A percentile compares a stretch with the other conserved stretches of the same genome.
Evolutionary conservation across 495 filamentous ascomycete species (phyloP).

Genomic region (Hyaloscypha bicolor): DNA sequence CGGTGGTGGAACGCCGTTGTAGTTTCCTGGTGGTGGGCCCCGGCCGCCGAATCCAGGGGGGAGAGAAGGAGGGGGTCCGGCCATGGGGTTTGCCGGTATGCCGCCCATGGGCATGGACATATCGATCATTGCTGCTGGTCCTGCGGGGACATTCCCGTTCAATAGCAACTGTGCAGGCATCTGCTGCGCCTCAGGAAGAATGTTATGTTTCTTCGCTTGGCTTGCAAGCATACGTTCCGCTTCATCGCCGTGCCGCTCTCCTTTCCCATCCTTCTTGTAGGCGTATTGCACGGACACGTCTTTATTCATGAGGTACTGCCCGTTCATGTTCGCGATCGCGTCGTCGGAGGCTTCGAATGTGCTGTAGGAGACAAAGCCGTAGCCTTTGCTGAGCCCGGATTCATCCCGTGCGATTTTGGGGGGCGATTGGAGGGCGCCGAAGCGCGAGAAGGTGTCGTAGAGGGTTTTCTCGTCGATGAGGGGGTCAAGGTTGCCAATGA

Average conservation of each 20-base stretch:
- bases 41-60: constrained; percentile 48
- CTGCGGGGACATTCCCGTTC: constrained; percentile 26
- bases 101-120: constrained; percentile 31
- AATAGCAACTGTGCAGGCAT: constrained; percentile 48
- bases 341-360: constrained; percentile 95
- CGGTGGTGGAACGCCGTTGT: constrained; percentile 31
- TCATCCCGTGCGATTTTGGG: constrained; percentile 97
- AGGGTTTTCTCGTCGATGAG: constrained; percentile 95
- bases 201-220: constrained; percentile 92
- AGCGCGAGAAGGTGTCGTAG: constrained; percentile 96
- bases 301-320: constrained; percentile 96
- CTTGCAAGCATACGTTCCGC: constrained; percentile 91
- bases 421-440: constrained; percentile 78
- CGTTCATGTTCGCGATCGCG: constrained; percentile 90
- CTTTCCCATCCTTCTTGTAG: constrained; percentile 99
- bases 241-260: constrained; percentile 92
- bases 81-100: constrained; percentile 32
- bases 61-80: constrained; percentile 37
- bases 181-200: constrained; percentile 69
- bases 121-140: constrained; percentile 36
- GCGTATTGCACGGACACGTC: constrained; percentile 95
- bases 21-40: constrained; percentile 33
- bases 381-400: constrained; percentile 87
- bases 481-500: constrained; percentile 93
- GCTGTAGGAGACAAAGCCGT: constrained; percentile 93